Percentiles rank a stretch among this genome's conserved stretches.
Evolutionary conservation across 129 eudicot genomes (phyloP).

Genomic region (Calendula officinalis): DNA sequence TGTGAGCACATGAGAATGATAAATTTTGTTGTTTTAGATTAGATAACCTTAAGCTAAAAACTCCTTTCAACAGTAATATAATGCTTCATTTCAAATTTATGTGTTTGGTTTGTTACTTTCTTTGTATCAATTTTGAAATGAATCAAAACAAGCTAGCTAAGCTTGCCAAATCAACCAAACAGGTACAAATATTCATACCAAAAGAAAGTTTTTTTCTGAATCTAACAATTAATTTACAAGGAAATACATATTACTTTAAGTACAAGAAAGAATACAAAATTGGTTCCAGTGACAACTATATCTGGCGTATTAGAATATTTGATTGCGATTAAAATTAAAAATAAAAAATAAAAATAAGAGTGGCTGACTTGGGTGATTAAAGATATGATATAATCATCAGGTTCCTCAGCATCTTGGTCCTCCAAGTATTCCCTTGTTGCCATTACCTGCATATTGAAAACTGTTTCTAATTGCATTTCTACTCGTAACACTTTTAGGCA

Average conservation of each 20-base stretch:
- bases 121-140: neutral
- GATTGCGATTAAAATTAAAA: too few relatives aligned
- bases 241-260: constrained; percentile 27
- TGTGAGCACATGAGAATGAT: constrained; percentile 2
- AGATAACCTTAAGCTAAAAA: neutral
- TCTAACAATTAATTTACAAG: constrained; percentile 26
- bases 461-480: constrained; percentile 93
- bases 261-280: constrained; percentile 35
- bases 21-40: constrained; percentile 12
- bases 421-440: constrained; percentile 83
- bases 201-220: neutral
- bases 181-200: neutral
- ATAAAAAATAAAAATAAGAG: constrained; percentile 4
- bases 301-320: neutral
- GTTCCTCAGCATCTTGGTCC: constrained; percentile 99
- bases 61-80: neutral
- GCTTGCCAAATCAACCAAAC: too few relatives aligned
- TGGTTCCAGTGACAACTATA: neutral
- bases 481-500: constrained; percentile 95
- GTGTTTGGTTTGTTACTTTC: neutral
- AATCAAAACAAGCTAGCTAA: too few relatives aligned
- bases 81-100: neutral
- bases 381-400: constrained; percentile 91
- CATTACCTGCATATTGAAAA: constrained; percentile 95
- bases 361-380: constrained; percentile 67